Percentiles rank a stretch among this genome's conserved stretches.
These are phyloP conservation scores for Picea abies DNA, from an alignment of 83 land plant species.

Conservation along the genomic window DNA sequence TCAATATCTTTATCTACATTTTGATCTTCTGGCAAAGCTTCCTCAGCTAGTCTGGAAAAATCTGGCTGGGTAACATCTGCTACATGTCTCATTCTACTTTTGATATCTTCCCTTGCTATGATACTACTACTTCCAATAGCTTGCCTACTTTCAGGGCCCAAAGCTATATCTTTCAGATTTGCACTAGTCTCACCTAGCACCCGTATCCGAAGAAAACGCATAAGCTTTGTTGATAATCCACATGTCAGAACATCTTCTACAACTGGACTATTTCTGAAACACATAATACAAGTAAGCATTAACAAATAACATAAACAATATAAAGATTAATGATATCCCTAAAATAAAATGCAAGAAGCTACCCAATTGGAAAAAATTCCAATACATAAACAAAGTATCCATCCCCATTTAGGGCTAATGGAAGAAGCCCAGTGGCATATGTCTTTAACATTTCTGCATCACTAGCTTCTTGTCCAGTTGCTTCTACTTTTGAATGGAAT, in stretches of 20 bases:
- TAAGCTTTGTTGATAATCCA: conserved; percentile 88
- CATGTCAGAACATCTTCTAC: conserved; percentile 91
- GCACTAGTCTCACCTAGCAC: conserved; percentile 66
- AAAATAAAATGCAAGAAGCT: not conserved
- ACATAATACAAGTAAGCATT: not conserved
- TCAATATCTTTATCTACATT: too few relatives aligned
- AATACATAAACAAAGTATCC: not conserved
- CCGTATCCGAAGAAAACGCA: conserved; percentile 85
- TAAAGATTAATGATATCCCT: not conserved
- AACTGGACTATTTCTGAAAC: conserved; percentile 65
- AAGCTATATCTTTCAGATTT: conserved; percentile 44
- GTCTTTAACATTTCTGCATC: conserved; percentile 87
- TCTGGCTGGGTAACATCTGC: too few relatives aligned
- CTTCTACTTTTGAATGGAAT: conserved; percentile 27
- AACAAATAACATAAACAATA: conserved; percentile 5
- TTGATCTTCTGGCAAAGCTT: too few relatives aligned
- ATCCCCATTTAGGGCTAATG: conserved; percentile 70
- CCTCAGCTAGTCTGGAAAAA: too few relatives aligned
- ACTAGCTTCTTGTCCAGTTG: conserved; percentile 36
- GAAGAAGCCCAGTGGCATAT: conserved; percentile 88
- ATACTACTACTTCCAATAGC: not conserved
- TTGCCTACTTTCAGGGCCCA: conserved; percentile 28
- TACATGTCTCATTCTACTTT: too few relatives aligned
- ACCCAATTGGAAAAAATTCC: not conserved
- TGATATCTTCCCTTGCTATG: too few relatives aligned